phyloP scores from a whole-genome alignment of 352 stramenopile genomes.

The Phytopythium aichiense region DNA sequence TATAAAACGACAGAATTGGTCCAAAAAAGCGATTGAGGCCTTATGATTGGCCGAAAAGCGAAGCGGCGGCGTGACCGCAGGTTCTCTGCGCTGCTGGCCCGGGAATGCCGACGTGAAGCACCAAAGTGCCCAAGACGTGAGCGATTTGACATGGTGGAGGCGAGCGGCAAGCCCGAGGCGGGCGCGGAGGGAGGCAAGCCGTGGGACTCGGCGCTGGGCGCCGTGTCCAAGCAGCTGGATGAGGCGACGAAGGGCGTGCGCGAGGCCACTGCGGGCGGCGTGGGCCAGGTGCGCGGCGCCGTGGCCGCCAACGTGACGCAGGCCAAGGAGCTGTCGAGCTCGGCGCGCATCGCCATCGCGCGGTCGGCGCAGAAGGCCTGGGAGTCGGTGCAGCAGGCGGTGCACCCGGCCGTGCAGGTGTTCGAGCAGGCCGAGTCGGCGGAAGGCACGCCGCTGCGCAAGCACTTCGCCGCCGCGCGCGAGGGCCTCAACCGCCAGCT shows the following conservation, averaged over 20 bases:
- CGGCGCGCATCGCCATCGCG: constrained; percentile 41
- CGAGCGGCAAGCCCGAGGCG: constrained; percentile 17
- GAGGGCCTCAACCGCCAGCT: constrained; percentile 58
- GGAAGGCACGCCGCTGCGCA: constrained; percentile 66
- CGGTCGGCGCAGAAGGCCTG: constrained; percentile 34
- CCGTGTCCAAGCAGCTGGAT: constrained; percentile 46
- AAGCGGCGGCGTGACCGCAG: constrained; percentile 2
- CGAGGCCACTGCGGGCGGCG: constrained; percentile 24
- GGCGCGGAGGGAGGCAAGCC: constrained; percentile 47
- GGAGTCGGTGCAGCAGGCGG: constrained; percentile 28
- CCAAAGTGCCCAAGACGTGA: too few relatives aligned
- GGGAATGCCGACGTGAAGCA: constrained; percentile 4
- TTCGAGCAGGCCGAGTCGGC: constrained; percentile 59
- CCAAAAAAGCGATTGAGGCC: too few relatives aligned
- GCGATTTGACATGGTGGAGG: background rate
- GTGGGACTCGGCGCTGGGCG: constrained; percentile 41
- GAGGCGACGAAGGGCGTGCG: constrained; percentile 44
- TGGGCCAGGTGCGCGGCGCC: constrained; percentile 43
- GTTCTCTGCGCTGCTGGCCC: background rate
- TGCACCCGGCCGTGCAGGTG: constrained; percentile 50
- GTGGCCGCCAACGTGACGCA: constrained; percentile 38
- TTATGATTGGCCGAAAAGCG: constrained; percentile 14
- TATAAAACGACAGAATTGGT: too few relatives aligned
- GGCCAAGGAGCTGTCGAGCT: constrained; percentile 60
- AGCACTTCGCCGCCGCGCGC: constrained; percentile 41